Base-by-base conservation (phyloP, 1,284 basidiomycete genomes). In the Exobasidium cylindrosporum region DNA sequence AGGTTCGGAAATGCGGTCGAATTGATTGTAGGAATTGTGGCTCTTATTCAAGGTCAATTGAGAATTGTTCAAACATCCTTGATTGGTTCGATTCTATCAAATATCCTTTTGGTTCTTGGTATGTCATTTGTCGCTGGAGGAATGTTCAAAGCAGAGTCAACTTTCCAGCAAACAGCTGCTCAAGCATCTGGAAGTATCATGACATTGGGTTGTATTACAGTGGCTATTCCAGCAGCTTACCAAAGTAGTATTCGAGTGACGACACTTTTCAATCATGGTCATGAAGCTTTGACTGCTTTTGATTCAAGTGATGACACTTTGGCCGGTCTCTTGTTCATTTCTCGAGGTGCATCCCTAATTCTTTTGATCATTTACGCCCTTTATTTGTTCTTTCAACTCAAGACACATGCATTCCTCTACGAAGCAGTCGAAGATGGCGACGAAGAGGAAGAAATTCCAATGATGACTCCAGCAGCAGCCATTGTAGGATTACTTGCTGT, bases 201-300 rank as follows among this genome's bases (percentile, higher is more conserved):
- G 89, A 92, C 90, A 3, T 83, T 95, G 35, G 85, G 91, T 4
- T 90, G 89, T 79, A 91, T 94, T 79, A 92, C 91, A 29, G 85
- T 96, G 45, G 88, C 93, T 65, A 88, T 96, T 62, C 92, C 92
- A n/a, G 92, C 92, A 31, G 92, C 92, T 0, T 94, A 91, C 75
- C 85, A 87, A 74, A 54, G 60, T n/a, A 31, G 50, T 45, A 46
- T 45, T 21, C 26, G 32, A 3, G 65, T 64, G 57, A 68, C 68
- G 28, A 45, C 17, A 3, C 3, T 59, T 24, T 43, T 57, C 29
- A 30, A 26, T 2, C 21, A 44, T 26, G 61, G 58, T 47, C 21
- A 13, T 5, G 53, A 54, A 21, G 60, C 49, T 24, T n/a, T 26
- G 24, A 40, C 35, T 14, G 30, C 54, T 49, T 40, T 57, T 2